Base-by-base conservation (phyloP, 768 basidiomycete genomes). In the Tylopilus balloui region DNA sequence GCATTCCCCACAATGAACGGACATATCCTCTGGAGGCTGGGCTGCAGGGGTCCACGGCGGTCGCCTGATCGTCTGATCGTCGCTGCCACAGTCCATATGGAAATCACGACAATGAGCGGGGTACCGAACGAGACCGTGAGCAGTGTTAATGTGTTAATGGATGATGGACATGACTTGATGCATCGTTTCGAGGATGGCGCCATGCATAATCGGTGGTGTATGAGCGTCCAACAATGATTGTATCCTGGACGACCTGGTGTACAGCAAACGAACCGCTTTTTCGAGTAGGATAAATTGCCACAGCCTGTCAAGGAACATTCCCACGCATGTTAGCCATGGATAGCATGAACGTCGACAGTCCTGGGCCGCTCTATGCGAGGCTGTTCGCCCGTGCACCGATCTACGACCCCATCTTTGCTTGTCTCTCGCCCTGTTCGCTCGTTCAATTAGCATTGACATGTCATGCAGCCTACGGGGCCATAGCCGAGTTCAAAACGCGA, bases 401-500 rank as follows among this genome's bases (percentile, higher is more conserved):
- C 21, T 66, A 64, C 1, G 62, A 65, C 2, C 27, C 52, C 3
- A 27, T 66, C 2, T 34, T 34, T n/a, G 17, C 7, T 17, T n/a
- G 34, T 17, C 34, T 34, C 1, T 34, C 34, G 34, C 34, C 68
- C 8, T 53, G 44, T 14, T 48, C 60, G 24, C 61, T 72, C 13
- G 17, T 63, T 11, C 45, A 46, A 15, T 27, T 67, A 3, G 56
- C 65, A 0, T 46, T 39, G 3, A 62, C 62, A 1, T 70, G 65
- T 47, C 56, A 52, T 9, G 24, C 25, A 1, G 51, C 47, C 20
- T 34, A 34, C 31, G 2, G 20, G 2, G 63, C 54, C 6, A 59
- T 65, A 1, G 15, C 45, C 5, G 53, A 42, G 2, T 71, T 63
- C 55, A 52, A 48, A 12, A 19, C 8, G 0, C 62, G 67, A 3